A percentile compares a stretch with the other conserved stretches of the same genome.
These are phyloP conservation scores for Colletotrichum sidae DNA, from an alignment of 2,329 filamentous ascomycete species.

Conservation along the genomic window DNA sequence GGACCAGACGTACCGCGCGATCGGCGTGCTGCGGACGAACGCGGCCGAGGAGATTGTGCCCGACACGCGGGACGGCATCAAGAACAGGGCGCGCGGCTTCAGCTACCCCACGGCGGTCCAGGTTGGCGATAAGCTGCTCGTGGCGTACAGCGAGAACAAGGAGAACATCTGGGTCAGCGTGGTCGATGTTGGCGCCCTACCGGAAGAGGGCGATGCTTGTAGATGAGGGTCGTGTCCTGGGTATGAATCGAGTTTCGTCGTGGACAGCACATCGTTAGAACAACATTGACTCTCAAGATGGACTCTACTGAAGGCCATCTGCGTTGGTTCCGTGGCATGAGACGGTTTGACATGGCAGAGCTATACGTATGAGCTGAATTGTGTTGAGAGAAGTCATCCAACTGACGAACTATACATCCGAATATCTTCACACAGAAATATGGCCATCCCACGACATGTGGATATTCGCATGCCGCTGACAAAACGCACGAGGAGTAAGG, in stretches of 20 bases:
- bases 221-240: background rate
- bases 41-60: slow-evolving; percentile 40
- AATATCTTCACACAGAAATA: too few species aligned
- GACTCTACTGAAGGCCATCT: too few species aligned
- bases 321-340: too few species aligned
- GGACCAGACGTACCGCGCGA: slow-evolving; percentile 28
- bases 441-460: too few species aligned
- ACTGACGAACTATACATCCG: too few species aligned
- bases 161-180: slow-evolving; percentile 44
- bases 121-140: slow-evolving; percentile 39
- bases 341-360: too few species aligned
- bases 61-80: slow-evolving; percentile 41
- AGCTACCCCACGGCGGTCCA: slow-evolving; percentile 41
- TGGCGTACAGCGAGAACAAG: slow-evolving; percentile 44
- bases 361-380: too few species aligned
- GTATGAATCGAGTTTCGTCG: too few species aligned
- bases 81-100: slow-evolving; percentile 40
- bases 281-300: too few species aligned
- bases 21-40: slow-evolving; percentile 41
- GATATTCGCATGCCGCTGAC: too few species aligned
- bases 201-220: slow-evolving; percentile 3
- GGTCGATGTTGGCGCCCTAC: slow-evolving; percentile 37
- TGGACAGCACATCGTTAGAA: too few species aligned
- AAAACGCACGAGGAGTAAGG: background rate
- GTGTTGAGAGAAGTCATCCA: too few species aligned